phyloP scores from a whole-genome alignment of 176 grass and related monocot genomes.

The Oropetium thomaeum region DNA sequence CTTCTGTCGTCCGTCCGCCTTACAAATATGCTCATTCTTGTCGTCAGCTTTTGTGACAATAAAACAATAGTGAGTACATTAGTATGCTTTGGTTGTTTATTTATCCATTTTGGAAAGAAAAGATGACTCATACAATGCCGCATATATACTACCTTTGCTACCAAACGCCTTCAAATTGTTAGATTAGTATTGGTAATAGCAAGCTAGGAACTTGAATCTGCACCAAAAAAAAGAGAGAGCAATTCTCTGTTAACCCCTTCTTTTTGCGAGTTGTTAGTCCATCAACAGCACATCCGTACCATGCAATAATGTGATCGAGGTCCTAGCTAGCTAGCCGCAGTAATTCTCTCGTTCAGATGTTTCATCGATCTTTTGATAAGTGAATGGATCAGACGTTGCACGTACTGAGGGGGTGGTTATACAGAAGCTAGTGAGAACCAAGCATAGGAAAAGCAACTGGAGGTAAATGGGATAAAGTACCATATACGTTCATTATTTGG shows the following conservation, averaged over 20 bases:
- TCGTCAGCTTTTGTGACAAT: neutral
- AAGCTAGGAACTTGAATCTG: neutral
- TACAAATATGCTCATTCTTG: neutral
- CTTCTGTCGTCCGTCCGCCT: neutral
- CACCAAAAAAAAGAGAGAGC: neutral
- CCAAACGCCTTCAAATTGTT: neutral
- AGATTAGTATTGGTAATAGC: neutral
- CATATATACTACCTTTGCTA: no score
- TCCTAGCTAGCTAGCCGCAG: no score
- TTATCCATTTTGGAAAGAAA: neutral
- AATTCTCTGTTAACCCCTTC: no score
- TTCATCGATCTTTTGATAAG: neutral
- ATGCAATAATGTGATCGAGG: slow-evolving; percentile 31
- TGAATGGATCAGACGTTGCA: slow-evolving; percentile 18
- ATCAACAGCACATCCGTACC: slow-evolving; percentile 10
- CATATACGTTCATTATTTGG: slow-evolving; percentile 1
- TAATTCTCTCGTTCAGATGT: neutral
- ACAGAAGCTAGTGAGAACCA: neutral
- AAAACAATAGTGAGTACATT: neutral
- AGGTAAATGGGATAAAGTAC: neutral
- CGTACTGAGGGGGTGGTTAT: neutral
- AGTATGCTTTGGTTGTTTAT: neutral
- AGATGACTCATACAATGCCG: neutral
- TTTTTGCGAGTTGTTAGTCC: neutral
- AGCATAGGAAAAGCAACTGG: neutral